Percentiles rank a stretch among this genome's conserved stretches.
phyloP scores from a whole-genome alignment of 305 asterid genomes.

The Rubia balearica region DNA sequence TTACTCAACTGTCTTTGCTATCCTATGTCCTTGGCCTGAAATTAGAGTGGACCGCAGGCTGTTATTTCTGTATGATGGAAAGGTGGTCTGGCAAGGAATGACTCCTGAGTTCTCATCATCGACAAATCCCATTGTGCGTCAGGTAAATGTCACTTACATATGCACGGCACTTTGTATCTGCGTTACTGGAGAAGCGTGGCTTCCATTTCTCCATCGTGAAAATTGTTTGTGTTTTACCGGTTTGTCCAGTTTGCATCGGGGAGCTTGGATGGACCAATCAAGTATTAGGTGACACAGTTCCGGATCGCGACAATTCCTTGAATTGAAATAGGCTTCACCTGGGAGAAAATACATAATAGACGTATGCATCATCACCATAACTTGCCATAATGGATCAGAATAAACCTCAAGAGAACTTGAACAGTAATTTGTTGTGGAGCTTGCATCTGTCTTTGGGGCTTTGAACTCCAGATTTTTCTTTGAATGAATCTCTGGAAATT shows the following conservation, averaged over 20 bases:
- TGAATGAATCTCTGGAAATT: not conserved
- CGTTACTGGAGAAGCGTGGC: not conserved
- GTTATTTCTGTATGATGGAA: conserved; percentile 80
- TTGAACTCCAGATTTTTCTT: not conserved
- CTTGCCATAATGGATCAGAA: not conserved
- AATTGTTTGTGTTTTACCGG: conserved; percentile 1
- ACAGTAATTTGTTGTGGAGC: not conserved
- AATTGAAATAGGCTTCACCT: not conserved
- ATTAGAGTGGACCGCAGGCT: conserved; percentile 38
- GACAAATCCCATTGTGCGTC: conserved; percentile 72
- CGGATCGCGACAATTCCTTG: not conserved
- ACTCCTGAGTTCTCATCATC: conserved; percentile 86
- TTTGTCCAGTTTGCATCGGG: conserved; percentile 77
- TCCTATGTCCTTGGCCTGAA: conserved; percentile 8
- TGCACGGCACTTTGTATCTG: not conserved
- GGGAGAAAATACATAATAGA: conserved; percentile 5
- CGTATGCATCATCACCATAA: not conserved
- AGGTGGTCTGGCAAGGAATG: conserved; percentile 97
- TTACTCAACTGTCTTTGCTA: not conserved
- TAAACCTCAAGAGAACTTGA: not conserved
- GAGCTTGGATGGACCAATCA: conserved; percentile 90
- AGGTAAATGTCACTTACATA: conserved; percentile 41
- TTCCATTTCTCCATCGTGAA: not conserved
- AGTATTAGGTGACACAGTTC: conserved; percentile 33
- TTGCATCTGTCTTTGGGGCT: not conserved